A percentile compares a stretch with the other conserved stretches of the same genome.
These are phyloP conservation scores for Chaetomium strumarium DNA, from an alignment of 2,329 filamentous ascomycete species.

Conservation along the genomic window DNA sequence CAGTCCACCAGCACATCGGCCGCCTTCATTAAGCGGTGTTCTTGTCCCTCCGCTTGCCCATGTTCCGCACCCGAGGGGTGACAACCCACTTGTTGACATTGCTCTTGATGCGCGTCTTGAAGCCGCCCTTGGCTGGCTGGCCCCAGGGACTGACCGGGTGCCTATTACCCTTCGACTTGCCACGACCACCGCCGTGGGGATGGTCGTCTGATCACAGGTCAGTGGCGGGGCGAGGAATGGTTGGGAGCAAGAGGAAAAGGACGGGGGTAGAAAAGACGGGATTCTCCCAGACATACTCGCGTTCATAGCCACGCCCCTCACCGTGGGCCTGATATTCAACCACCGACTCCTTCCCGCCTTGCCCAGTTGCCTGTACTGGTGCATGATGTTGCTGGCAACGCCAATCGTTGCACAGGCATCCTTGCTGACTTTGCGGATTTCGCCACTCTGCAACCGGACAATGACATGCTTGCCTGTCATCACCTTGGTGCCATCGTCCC, in stretches of 20 bases:
- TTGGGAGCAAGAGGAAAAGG: background rate
- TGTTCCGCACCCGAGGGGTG: conserved; percentile 74
- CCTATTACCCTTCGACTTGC: conserved; percentile 98
- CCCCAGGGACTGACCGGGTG: conserved; percentile 96
- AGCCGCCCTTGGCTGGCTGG: conserved; percentile 78
- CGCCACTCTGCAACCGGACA: conserved; percentile 84
- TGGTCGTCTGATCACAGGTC: conserved; percentile 61
- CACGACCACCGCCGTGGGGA: conserved; percentile 96
- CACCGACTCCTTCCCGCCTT: conserved; percentile 92
- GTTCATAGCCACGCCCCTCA: conserved; percentile 98
- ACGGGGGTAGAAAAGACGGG: background rate
- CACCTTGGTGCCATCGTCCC: conserved; percentile 51
- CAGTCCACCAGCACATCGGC: conserved; percentile 15
- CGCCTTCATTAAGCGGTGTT: conserved; percentile 30
- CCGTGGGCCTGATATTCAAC: conserved; percentile 90
- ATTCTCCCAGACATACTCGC: conserved; percentile 53
- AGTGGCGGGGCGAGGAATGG: conserved; percentile 9
- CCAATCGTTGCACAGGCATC: conserved; percentile 94
- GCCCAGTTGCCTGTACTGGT: conserved; percentile 84
- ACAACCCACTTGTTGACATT: conserved; percentile 93
- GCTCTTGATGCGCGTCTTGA: conserved; percentile 83
- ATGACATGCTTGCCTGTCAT: conserved; percentile 73
- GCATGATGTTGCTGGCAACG: conserved; percentile 86
- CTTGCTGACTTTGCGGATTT: conserved; percentile 81
- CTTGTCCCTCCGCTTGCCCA: conserved; percentile 78